Base-by-base conservation (phyloP, 768 basidiomycete species). In the Goffeauzyma gilvescens region DNA sequence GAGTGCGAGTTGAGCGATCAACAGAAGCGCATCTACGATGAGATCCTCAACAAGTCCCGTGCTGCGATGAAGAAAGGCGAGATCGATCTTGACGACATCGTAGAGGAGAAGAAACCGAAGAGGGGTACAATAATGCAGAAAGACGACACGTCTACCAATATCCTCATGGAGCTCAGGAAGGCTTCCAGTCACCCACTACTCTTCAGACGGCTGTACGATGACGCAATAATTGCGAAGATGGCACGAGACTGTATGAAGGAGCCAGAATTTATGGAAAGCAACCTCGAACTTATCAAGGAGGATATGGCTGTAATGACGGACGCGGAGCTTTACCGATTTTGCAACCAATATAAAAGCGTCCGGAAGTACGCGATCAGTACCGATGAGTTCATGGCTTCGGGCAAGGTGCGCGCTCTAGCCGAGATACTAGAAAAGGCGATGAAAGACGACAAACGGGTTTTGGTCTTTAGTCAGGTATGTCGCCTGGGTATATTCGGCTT, bases 231-330 rank as follows among this genome's bases (percentile, higher is more conserved):
- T 51, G 71, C 72, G 18, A 68, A 73, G 2, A 76, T 96, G 49
- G 75, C 90, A 6, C 82, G 74, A 55, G 75, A 78, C 39, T 70
- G 93, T 39, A 64, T 96, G 60, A 84, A 84, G 60, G 90, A 95
- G 59, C 77, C 81, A 3, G 84, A 90, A 55, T 96, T 86, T 65
- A 80, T 75, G 65, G 61, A 75, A 80, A 79, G 80, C 6, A 60
- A 81, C 32, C 82, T 76, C 54, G 75, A 87, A 24, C 74, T 77
- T 48, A 85, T 98, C 38, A 83, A 85, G 58, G 93, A 98, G 62
- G 93, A 98, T 63, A 85, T 98, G 81, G 75, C 63, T 53, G 64
- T 65, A 40, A 96, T 96, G 90, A 90, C 86, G 32, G 93, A 98
- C 64, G 79, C 86, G 6, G 93, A 96, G 65, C 69, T 98, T 26